A percentile compares a stretch with the other conserved stretches of the same genome.
Conservation (phyloP, 257 asterid genomes). For the Galeopsis tetrahit region DNA sequence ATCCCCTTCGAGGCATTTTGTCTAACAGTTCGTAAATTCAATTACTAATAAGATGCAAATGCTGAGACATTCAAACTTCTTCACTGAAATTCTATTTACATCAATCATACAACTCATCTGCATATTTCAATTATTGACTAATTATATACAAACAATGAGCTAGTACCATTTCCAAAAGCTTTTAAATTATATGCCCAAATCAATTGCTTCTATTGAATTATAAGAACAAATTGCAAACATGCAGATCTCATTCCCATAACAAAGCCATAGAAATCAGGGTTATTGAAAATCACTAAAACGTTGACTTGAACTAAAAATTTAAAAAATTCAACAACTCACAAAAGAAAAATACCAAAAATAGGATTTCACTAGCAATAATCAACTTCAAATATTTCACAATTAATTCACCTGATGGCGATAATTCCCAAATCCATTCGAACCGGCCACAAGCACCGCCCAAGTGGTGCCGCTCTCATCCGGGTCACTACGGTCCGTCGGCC, state of each 20-base stretch:
- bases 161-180: neutral
- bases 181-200: neutral
- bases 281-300: neutral
- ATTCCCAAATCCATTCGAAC: conserved; percentile 80
- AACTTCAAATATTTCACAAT: neutral
- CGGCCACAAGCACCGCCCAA: conserved; percentile 98
- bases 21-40: too few species aligned
- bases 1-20: too few species aligned
- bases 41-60: neutral
- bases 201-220: neutral
- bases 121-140: neutral
- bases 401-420: conserved; percentile 84
- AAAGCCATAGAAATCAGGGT: neutral
- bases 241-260: neutral
- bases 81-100: neutral
- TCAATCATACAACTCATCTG: neutral
- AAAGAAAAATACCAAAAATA: neutral
- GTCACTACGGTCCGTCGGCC: conserved; percentile 52
- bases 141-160: neutral
- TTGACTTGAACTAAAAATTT: neutral
- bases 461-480: conserved; percentile 49
- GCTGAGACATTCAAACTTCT: neutral
- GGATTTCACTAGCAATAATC: neutral
- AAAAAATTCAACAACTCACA: too few species aligned
- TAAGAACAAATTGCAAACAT: neutral